Evolutionary conservation across 2,329 filamentous ascomycete genomes (phyloP).

Genomic region (Verticillium alfalfae): DNA sequence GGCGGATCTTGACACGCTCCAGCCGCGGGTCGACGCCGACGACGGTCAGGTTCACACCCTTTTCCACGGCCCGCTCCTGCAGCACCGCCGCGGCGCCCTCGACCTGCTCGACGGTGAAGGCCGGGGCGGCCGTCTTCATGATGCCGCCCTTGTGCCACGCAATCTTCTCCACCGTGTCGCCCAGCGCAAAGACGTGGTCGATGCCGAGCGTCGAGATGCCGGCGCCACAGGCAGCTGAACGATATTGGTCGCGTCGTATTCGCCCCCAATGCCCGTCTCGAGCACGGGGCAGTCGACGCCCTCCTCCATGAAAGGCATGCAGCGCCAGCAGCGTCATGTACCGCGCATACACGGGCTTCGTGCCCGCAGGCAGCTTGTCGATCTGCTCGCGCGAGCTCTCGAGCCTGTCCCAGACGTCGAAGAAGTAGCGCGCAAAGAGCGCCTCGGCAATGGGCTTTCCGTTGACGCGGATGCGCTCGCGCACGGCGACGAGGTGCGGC

Average conservation of each 20-base stretch:
- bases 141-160: slow-evolving; percentile 73
- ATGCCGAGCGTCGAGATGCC: slow-evolving; percentile 64
- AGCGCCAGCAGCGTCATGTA: slow-evolving; percentile 62
- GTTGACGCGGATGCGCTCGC: slow-evolving; percentile 62
- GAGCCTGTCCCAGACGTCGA: slow-evolving; percentile 59
- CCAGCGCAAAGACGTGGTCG: slow-evolving; percentile 61
- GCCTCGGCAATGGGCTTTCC: slow-evolving; percentile 50
- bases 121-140: slow-evolving; percentile 52
- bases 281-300: slow-evolving; percentile 58
- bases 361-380: slow-evolving; percentile 17
- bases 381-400: slow-evolving; percentile 27
- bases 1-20: slow-evolving; percentile 34
- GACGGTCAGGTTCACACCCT: slow-evolving; percentile 38
- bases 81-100: slow-evolving; percentile 40
- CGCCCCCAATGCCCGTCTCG: slow-evolving; percentile 63
- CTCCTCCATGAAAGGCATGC: slow-evolving; percentile 62
- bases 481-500: slow-evolving; percentile 61
- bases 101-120: slow-evolving; percentile 50
- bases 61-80: slow-evolving; percentile 44
- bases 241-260: slow-evolving; percentile 65
- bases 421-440: slow-evolving; percentile 61
- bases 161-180: slow-evolving; percentile 58
- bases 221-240: slow-evolving; percentile 50
- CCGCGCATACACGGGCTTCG: slow-evolving; percentile 52
- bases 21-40: slow-evolving; percentile 42